These are phyloP conservation scores for Parietaria judaica DNA, from an alignment of 306 rosid genomes.

Conservation along the genomic window DNA sequence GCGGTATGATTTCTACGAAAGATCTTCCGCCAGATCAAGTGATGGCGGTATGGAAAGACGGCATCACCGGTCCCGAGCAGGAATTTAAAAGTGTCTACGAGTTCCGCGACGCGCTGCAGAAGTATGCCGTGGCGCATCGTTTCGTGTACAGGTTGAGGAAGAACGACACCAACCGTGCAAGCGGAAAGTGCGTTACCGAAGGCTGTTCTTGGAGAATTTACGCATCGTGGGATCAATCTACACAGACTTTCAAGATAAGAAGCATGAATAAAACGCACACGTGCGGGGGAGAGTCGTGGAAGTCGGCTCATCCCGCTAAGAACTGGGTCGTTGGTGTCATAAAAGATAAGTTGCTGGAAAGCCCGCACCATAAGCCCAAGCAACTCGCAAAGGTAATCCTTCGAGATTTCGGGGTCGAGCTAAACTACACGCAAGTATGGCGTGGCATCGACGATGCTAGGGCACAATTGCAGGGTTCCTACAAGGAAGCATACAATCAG, in stretches of 20 bases:
- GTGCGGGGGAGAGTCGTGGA: constrained; percentile 38
- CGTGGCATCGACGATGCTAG: constrained; percentile 44
- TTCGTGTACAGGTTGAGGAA: constrained; percentile 38
- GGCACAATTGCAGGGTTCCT: constrained; percentile 42
- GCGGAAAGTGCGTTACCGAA: constrained; percentile 32
- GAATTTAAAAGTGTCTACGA: constrained; percentile 37
- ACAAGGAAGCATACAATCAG: constrained; percentile 42
- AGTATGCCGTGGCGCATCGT: constrained; percentile 43
- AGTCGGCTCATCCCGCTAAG: constrained; percentile 38
- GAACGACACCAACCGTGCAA: constrained; percentile 47
- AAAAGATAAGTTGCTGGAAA: constrained; percentile 36
- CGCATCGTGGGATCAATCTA: constrained; percentile 49
- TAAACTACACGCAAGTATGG: constrained; percentile 48
- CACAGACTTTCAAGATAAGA: constrained; percentile 32
- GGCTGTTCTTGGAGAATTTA: constrained; percentile 48
- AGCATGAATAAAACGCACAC: constrained; percentile 33
- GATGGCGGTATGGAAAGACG: constrained; percentile 36
- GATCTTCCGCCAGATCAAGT: constrained; percentile 32
- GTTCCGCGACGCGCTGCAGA: constrained; percentile 51
- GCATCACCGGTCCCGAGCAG: constrained; percentile 43
- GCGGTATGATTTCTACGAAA: constrained; percentile 15
- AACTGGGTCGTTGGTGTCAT: constrained; percentile 45
- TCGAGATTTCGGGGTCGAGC: constrained; percentile 39
- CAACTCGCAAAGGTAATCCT: constrained; percentile 36
- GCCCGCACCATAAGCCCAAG: constrained; percentile 44